These are phyloP conservation scores for Helicocarpus griseus DNA, from an alignment of 2,329 filamentous ascomycete genomes.

Conservation along the genomic window DNA sequence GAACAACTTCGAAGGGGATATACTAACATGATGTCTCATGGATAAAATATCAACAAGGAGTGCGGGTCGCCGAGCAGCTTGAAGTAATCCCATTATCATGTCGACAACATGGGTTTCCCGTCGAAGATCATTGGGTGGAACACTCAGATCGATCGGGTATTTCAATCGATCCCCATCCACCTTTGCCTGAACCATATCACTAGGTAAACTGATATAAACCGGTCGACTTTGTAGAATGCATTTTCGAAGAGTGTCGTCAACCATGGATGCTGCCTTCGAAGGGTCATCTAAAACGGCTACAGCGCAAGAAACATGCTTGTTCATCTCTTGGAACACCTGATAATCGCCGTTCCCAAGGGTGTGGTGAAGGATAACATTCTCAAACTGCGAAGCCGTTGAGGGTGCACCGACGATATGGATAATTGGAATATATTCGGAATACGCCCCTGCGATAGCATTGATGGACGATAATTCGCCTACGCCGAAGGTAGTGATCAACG, in stretches of 20 bases:
- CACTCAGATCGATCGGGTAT: slow-evolving; percentile 58
- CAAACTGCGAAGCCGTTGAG: slow-evolving; percentile 37
- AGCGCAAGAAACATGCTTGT: slow-evolving; percentile 58
- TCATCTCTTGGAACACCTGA: slow-evolving; percentile 75
- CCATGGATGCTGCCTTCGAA: slow-evolving; percentile 59
- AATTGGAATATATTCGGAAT: slow-evolving; percentile 62
- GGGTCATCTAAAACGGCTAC: slow-evolving; percentile 62
- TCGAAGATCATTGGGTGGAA: slow-evolving; percentile 56
- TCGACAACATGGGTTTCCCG: slow-evolving; percentile 76
- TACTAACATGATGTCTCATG: slow-evolving; percentile 18
- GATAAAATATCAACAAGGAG: slow-evolving; percentile 78
- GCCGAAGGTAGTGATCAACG: slow-evolving; percentile 65
- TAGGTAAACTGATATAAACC: slow-evolving; percentile 75
- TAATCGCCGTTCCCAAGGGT: slow-evolving; percentile 70
- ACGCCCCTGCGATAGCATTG: slow-evolving; percentile 66
- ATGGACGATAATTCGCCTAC: slow-evolving; percentile 59
- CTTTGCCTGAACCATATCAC: slow-evolving; percentile 68
- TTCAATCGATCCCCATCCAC: slow-evolving; percentile 63
- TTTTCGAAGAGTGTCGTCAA: slow-evolving; percentile 66
- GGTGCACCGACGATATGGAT: slow-evolving; percentile 52
- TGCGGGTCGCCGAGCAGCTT: slow-evolving; percentile 62
- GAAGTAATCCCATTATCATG: slow-evolving; percentile 63
- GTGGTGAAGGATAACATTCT: slow-evolving; percentile 48
- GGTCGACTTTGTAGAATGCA: slow-evolving; percentile 67
- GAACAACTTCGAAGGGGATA: background rate